phyloP scores from a whole-genome alignment of 169 alveolate species.

The Plasmodium relictum region DNA sequence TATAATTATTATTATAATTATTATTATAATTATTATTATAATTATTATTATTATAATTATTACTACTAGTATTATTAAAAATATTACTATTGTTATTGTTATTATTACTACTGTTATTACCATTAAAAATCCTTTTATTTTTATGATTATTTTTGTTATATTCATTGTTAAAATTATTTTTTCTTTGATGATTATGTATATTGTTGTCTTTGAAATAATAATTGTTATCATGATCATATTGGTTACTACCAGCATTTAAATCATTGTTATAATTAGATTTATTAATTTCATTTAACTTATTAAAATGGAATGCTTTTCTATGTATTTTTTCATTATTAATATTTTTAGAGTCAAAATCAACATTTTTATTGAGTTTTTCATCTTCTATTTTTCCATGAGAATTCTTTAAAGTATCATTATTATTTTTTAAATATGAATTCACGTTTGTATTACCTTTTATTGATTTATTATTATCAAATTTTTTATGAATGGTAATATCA shows the following conservation, averaged over 20 bases:
- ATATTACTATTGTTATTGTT: background rate
- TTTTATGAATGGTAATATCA: constrained; percentile 16
- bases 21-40: background rate
- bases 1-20: background rate
- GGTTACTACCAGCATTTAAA: constrained; percentile 3
- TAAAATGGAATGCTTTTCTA: background rate
- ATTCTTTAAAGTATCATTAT: constrained; percentile 14
- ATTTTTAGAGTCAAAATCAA: constrained; percentile 3
- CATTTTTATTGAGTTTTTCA: constrained; percentile 26
- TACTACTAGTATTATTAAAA: constrained; percentile 14
- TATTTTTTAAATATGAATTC: constrained; percentile 2
- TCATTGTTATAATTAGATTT: constrained; percentile 9
- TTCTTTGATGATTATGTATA: constrained; percentile 8
- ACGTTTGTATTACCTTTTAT: background rate
- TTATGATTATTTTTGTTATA: constrained; percentile 36
- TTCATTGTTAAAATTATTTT: constrained; percentile 36
- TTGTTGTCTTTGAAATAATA: constrained; percentile 7
- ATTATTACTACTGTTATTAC: background rate
- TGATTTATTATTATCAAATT: constrained; percentile 16
- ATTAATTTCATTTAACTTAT: constrained; percentile 28
- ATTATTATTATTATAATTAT: constrained; percentile 11
- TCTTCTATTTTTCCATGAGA: constrained; percentile 10
- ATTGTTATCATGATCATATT: constrained; percentile 20
- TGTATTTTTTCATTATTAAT: constrained; percentile 11
- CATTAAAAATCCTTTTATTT: constrained; percentile 26